These are phyloP conservation scores for Teratosphaeria pseudoeucalypti DNA, from an alignment of 2,329 filamentous ascomycete species.

Conservation along the genomic window DNA sequence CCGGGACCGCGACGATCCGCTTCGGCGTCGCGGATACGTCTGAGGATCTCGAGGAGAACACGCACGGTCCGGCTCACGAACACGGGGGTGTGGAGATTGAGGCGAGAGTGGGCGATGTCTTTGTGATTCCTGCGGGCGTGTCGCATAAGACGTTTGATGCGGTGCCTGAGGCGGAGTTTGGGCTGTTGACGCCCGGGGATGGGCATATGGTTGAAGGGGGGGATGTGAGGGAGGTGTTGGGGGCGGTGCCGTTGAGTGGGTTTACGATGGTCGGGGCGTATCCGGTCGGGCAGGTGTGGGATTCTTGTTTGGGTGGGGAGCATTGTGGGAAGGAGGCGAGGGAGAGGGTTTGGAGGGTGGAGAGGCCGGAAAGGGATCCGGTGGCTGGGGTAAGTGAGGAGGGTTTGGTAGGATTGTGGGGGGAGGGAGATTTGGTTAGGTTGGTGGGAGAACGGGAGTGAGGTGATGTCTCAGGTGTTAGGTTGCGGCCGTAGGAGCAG, in stretches of 20 bases:
- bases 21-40: slow-evolving; percentile 45
- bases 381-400: slow-evolving; percentile 32
- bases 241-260: slow-evolving; percentile 28
- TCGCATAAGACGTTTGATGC: slow-evolving; percentile 46
- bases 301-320: slow-evolving; percentile 40
- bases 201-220: slow-evolving; percentile 27
- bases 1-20: slow-evolving; percentile 43
- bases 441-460: background rate
- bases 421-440: background rate
- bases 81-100: slow-evolving; percentile 40
- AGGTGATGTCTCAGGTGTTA: background rate
- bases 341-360: slow-evolving; percentile 36
- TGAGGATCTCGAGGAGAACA: slow-evolving; percentile 30
- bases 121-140: slow-evolving; percentile 47
- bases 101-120: slow-evolving; percentile 46
- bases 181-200: slow-evolving; percentile 36
- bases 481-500: no score
- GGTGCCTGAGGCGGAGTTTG: slow-evolving; percentile 28
- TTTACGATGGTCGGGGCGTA: slow-evolving; percentile 52
- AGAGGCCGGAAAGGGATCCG: slow-evolving; percentile 38
- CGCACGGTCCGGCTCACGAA: slow-evolving; percentile 32
- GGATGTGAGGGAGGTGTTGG: slow-evolving; percentile 27
- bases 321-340: slow-evolving; percentile 33
- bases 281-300: slow-evolving; percentile 39
- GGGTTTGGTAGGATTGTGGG: slow-evolving; percentile 29